Percentiles rank a stretch among this genome's conserved stretches.
phyloP scores from a whole-genome alignment of 225 moss, liverwort and hornwort species.

The Marchantia paleacea region DNA sequence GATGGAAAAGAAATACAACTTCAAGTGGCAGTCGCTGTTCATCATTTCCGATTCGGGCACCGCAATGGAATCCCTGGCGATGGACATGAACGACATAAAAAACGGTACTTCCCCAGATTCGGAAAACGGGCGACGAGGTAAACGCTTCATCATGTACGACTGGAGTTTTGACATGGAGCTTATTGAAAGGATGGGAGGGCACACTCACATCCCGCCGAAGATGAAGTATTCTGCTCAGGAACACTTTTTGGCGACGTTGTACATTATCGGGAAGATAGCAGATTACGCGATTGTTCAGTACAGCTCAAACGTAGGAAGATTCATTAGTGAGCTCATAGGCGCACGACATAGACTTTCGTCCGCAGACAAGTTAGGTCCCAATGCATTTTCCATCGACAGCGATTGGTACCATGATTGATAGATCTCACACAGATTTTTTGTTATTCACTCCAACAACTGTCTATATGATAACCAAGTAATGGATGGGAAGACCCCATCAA shows the following conservation, averaged over 20 bases:
- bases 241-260: conserved; percentile 33
- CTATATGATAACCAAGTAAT: no score
- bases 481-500: no score
- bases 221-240: conserved; percentile 28
- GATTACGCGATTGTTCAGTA: conserved; percentile 40
- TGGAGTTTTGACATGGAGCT: conserved; percentile 29
- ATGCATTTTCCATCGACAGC: conserved; percentile 27
- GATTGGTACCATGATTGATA: conserved; percentile 15
- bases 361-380: conserved; percentile 1
- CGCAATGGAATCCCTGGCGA: conserved; percentile 21
- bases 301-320: conserved; percentile 40
- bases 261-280: conserved; percentile 31
- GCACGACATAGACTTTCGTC: conserved; percentile 24
- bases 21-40: conserved; percentile 35
- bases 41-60: conserved; percentile 36
- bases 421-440: background rate
- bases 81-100: conserved; percentile 8
- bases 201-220: conserved; percentile 18
- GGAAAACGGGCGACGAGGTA: background rate
- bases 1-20: conserved; percentile 27
- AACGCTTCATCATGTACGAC: conserved; percentile 38
- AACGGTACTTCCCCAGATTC: background rate
- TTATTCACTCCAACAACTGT: background rate
- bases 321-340: conserved; percentile 32
- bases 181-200: conserved; percentile 25